A percentile compares a stretch with the other conserved stretches of the same genome.
Evolutionary conservation across 257 asterid genomes (phyloP).

Genomic region (Capsicum rhomboideum): DNA sequence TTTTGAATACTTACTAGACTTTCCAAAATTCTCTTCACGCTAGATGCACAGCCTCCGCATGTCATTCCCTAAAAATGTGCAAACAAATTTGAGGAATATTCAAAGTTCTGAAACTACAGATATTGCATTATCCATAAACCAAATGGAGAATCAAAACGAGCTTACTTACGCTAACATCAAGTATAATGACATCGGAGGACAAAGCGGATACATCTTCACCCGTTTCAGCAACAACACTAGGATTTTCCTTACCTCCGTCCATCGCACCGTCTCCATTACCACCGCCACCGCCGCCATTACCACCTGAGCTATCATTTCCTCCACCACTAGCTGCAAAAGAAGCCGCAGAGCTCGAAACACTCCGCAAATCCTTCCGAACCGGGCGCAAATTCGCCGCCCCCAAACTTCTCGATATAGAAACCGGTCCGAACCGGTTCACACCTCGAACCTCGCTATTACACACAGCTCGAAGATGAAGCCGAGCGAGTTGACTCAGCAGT

Average conservation of each 20-base stretch:
- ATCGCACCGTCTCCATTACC: slow-evolving; percentile 45
- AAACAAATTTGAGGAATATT: neutral
- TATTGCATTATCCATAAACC: neutral
- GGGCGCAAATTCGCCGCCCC: slow-evolving; percentile 12
- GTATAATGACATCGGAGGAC: slow-evolving; percentile 76
- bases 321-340: slow-evolving; percentile 73
- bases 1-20: slow-evolving; percentile 28
- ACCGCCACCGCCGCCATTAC: slow-evolving; percentile 46
- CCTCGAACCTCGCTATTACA: neutral
- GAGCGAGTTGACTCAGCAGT: slow-evolving; percentile 24
- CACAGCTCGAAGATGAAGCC: slow-evolving; percentile 20
- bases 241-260: slow-evolving; percentile 50
- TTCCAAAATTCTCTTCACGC: slow-evolving; percentile 50
- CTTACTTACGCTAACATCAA: slow-evolving; percentile 74
- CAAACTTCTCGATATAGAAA: slow-evolving; percentile 15
- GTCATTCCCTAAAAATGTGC: slow-evolving; percentile 35
- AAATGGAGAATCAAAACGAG: neutral
- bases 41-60: slow-evolving; percentile 49
- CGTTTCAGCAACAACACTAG: slow-evolving; percentile 39
- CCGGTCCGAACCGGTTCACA: slow-evolving; percentile 24
- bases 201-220: slow-evolving; percentile 49
- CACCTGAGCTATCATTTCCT: slow-evolving; percentile 35
- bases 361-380: slow-evolving; percentile 21
- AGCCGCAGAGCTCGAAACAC: slow-evolving; percentile 44
- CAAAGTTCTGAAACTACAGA: neutral